phyloP scores from a whole-genome alignment of 2,329 filamentous ascomycete genomes.

The Penicillium sp. region DNA sequence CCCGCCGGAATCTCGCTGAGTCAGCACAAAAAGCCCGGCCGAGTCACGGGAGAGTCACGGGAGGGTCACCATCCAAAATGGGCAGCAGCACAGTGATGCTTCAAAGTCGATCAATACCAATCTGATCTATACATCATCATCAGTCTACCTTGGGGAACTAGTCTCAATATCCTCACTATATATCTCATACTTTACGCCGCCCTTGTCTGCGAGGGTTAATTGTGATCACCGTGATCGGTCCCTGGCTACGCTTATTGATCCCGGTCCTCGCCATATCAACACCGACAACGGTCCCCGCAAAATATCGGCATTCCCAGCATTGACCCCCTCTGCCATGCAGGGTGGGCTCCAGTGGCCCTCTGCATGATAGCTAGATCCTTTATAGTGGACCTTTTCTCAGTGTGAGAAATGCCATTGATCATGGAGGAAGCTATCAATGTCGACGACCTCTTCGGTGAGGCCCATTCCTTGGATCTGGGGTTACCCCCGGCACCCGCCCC shows the following conservation, averaged over 20 bases:
- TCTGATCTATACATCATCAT: background rate
- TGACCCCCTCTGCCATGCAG: slow-evolving; percentile 24
- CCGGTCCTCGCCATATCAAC: slow-evolving; percentile 11
- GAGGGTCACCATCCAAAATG: background rate
- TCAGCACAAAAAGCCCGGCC: slow-evolving; percentile 15
- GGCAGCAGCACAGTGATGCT: background rate
- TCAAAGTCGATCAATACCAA: background rate
- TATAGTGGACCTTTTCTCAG: slow-evolving; percentile 12
- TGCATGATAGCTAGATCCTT: slow-evolving; percentile 11
- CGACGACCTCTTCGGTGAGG: slow-evolving; percentile 78
- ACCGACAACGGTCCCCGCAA: slow-evolving; percentile 11
- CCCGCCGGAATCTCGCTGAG: slow-evolving; percentile 19
- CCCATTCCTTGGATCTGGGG: slow-evolving; percentile 61
- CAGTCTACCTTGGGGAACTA: background rate
- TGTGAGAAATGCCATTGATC: slow-evolving; percentile 56
- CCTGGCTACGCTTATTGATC: slow-evolving; percentile 8
- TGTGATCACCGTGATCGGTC: background rate
- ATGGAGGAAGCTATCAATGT: slow-evolving; percentile 67
- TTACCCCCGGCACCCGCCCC: slow-evolving; percentile 53
- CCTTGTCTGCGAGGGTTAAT: no score
- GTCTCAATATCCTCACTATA: background rate
- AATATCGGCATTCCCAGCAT: slow-evolving; percentile 8
- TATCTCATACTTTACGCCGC: background rate
- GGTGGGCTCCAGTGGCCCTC: slow-evolving; percentile 15
- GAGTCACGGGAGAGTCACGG: slow-evolving; percentile 10